A percentile compares a stretch with the other conserved stretches of the same genome.
Evolutionary conservation across 2,329 filamentous ascomycete genomes (phyloP).

Genomic region (Epicoccum sorghinum): DNA sequence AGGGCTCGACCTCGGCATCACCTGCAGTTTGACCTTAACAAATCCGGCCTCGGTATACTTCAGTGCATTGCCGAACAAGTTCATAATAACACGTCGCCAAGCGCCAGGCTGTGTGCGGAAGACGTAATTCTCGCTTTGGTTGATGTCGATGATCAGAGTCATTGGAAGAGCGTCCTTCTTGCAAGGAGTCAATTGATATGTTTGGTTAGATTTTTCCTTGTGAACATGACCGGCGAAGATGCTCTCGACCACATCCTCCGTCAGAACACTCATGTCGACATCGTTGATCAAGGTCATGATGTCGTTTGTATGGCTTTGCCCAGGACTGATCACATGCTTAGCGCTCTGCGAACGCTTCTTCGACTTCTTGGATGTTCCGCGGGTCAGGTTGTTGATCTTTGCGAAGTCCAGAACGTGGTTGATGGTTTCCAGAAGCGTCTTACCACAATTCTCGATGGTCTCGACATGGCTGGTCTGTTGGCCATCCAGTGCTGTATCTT

Average conservation of each 20-base stretch:
- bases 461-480: constrained; percentile 51
- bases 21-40: constrained; percentile 46
- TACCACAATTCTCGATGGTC: constrained; percentile 49
- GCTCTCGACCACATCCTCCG: constrained; percentile 47
- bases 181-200: constrained; percentile 26
- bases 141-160: constrained; percentile 45
- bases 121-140: constrained; percentile 42
- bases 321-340: constrained; percentile 40
- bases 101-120: constrained; percentile 48
- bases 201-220: constrained; percentile 37
- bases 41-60: constrained; percentile 48
- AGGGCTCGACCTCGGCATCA: constrained; percentile 24
- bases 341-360: constrained; percentile 39
- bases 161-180: constrained; percentile 29
- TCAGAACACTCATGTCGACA: constrained; percentile 42
- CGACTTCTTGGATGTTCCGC: constrained; percentile 36
- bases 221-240: constrained; percentile 47
- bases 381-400: constrained; percentile 47
- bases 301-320: constrained; percentile 40
- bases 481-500: constrained; percentile 38
- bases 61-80: constrained; percentile 48
- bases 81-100: constrained; percentile 49
- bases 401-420: constrained; percentile 52
- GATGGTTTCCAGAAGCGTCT: constrained; percentile 50
- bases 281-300: constrained; percentile 45